Conservation (phyloP, 805 yeast species). For the Wickerhamomyces mucosus region DNA sequence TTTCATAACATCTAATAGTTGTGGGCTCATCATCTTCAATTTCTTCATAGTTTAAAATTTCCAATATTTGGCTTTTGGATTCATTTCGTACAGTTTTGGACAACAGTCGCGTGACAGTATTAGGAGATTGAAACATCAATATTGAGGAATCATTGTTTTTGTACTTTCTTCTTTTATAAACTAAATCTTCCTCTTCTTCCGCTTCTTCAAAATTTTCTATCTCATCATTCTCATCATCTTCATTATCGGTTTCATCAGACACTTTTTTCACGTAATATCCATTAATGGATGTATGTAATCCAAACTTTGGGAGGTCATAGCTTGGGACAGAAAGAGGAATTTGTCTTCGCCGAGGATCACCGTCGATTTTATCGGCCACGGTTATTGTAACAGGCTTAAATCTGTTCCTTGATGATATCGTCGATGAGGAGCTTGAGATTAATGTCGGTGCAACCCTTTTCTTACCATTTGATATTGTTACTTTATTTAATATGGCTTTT, state of each 20-base stretch:
- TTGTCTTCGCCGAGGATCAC: no score
- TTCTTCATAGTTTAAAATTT: slow-evolving; percentile 23
- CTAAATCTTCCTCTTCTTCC: slow-evolving; percentile 33
- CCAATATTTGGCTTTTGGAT: slow-evolving; percentile 11
- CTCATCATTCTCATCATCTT: slow-evolving; percentile 19
- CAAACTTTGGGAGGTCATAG: slow-evolving; percentile 48
- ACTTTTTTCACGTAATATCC: slow-evolving; percentile 35
- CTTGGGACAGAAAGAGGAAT: no score
- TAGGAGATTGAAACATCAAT: slow-evolving; percentile 6
- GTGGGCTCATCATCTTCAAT: slow-evolving; percentile 28
- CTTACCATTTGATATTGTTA: slow-evolving; percentile 66
- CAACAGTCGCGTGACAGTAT: slow-evolving; percentile 16
- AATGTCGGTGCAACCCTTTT: slow-evolving; percentile 67
- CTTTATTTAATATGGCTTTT: slow-evolving; percentile 27
- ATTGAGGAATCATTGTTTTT: slow-evolving; percentile 19
- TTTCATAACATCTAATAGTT: slow-evolving; percentile 25
- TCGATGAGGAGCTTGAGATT: slow-evolving; percentile 28
- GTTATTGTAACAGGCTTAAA: no score
- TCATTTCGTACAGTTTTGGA: slow-evolving; percentile 13
- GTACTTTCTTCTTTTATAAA: slow-evolving; percentile 24
- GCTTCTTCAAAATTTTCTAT: slow-evolving; percentile 30
- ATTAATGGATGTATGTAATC: slow-evolving; percentile 54
- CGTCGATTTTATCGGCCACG: no score
- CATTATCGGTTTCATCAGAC: slow-evolving; percentile 16
- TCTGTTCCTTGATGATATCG: no score